Evolutionary conservation across 2,329 filamentous ascomycete species (phyloP).

Genomic region (Hymenoscyphus repandus): DNA sequence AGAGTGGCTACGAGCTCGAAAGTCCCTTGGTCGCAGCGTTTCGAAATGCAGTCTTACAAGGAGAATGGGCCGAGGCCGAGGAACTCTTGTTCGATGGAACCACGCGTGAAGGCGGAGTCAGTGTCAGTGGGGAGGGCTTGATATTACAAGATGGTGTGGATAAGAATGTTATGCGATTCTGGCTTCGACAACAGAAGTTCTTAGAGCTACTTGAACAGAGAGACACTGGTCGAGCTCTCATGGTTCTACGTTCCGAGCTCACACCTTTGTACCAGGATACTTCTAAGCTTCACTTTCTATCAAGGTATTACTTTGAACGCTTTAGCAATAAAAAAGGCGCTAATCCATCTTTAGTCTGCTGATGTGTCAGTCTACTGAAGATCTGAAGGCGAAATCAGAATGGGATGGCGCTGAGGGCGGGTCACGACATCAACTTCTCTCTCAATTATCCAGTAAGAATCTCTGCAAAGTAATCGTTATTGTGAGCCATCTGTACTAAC

Average conservation of each 20-base stretch:
- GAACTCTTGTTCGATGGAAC: slow-evolving; percentile 59
- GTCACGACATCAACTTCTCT: slow-evolving; percentile 70
- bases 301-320: slow-evolving; percentile 45
- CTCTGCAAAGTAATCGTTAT: neutral
- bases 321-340: neutral
- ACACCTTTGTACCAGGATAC: slow-evolving; percentile 80
- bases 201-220: slow-evolving; percentile 78
- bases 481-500: neutral
- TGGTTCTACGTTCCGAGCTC: slow-evolving; percentile 81
- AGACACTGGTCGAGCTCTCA: slow-evolving; percentile 68
- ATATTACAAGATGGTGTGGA: slow-evolving; percentile 72
- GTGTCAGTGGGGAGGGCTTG: slow-evolving; percentile 47
- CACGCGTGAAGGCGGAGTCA: slow-evolving; percentile 39
- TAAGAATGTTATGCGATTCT: slow-evolving; percentile 75
- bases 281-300: slow-evolving; percentile 72
- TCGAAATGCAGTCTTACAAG: slow-evolving; percentile 70
- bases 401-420: slow-evolving; percentile 80
- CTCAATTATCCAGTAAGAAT: slow-evolving; percentile 74
- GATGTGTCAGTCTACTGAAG: slow-evolving; percentile 77
- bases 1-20: slow-evolving; percentile 86
- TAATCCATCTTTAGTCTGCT: slow-evolving; percentile 55
- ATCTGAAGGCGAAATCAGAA: slow-evolving; percentile 68
- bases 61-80: slow-evolving; percentile 84
- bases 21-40: slow-evolving; percentile 83
- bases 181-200: slow-evolving; percentile 89